Evolutionary conservation across 1,284 basidiomycete genomes (phyloP).

Genomic region (Ceratobasidium sp.): DNA sequence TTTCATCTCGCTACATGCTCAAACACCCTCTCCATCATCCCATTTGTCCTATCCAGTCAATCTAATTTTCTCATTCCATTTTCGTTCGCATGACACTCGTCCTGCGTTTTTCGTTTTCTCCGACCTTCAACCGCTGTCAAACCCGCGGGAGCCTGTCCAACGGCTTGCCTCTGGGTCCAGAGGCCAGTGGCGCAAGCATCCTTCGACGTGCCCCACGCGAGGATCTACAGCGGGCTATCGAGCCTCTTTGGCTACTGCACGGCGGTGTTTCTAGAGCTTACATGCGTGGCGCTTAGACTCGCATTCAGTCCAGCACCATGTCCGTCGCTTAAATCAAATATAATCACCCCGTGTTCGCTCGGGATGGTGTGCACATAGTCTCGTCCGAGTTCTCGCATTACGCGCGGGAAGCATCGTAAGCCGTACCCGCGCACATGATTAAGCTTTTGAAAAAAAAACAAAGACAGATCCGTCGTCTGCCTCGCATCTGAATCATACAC

Average conservation of each 20-base stretch:
- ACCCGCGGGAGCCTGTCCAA: not conserved
- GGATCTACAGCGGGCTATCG: not conserved
- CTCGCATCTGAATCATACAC: not conserved
- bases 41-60: constrained; percentile 21
- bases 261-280: not conserved
- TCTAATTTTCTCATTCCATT: not conserved
- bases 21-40: not conserved
- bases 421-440: not conserved
- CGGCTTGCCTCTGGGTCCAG: not conserved
- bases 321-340: not conserved
- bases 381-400: not conserved
- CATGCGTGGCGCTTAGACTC: not conserved
- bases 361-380: not conserved
- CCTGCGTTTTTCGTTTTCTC: not conserved
- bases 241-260: not conserved
- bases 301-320: not conserved
- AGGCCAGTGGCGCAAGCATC: not conserved
- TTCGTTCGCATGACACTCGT: constrained; percentile 8
- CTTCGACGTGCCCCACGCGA: not conserved
- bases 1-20: not conserved
- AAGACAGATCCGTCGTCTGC: not conserved
- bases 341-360: not conserved
- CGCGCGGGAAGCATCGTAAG: not conserved
- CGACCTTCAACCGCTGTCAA: not conserved
- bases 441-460: not conserved